Percentiles rank a stretch among this genome's conserved stretches.
Conservation (phyloP, 169 alveolate species). For the Plasmodium sp. region DNA sequence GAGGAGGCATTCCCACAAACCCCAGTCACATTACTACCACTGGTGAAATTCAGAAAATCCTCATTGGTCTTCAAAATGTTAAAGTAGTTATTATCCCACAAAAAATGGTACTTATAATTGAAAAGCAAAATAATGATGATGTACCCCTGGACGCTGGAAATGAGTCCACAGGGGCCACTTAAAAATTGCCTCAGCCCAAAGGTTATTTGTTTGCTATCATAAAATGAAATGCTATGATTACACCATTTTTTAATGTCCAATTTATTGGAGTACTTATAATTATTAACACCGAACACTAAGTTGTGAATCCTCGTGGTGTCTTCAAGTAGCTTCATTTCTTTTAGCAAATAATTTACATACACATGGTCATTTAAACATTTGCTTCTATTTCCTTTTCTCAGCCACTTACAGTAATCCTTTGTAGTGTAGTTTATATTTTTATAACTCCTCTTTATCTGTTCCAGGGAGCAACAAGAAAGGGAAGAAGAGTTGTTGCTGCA, state of each 20-base stretch:
- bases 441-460: constrained; percentile 24
- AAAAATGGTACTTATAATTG: constrained; percentile 74
- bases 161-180: constrained; percentile 82
- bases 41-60: constrained; percentile 45
- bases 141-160: constrained; percentile 80
- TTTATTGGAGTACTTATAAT: constrained; percentile 67
- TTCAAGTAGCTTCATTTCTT: constrained; percentile 42
- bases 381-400: constrained; percentile 66
- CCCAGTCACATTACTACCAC: background rate
- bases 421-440: constrained; percentile 64
- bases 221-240: constrained; percentile 77
- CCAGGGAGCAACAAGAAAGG: constrained; percentile 46
- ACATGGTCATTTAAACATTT: constrained; percentile 60
- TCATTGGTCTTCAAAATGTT: constrained; percentile 58
- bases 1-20: background rate
- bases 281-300: constrained; percentile 71
- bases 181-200: constrained; percentile 81
- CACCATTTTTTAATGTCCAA: constrained; percentile 75
- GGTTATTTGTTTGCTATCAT: constrained; percentile 61
- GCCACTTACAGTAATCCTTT: constrained; percentile 63
- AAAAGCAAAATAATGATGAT: constrained; percentile 78
- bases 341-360: constrained; percentile 54
- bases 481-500: constrained; percentile 53
- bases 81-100: constrained; percentile 70
- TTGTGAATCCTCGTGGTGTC: constrained; percentile 37